Evolutionary conservation across 768 basidiomycete genomes (phyloP), one percentile per base, ranked within the genome.

Genomic region (Lentinula sp.): DNA sequence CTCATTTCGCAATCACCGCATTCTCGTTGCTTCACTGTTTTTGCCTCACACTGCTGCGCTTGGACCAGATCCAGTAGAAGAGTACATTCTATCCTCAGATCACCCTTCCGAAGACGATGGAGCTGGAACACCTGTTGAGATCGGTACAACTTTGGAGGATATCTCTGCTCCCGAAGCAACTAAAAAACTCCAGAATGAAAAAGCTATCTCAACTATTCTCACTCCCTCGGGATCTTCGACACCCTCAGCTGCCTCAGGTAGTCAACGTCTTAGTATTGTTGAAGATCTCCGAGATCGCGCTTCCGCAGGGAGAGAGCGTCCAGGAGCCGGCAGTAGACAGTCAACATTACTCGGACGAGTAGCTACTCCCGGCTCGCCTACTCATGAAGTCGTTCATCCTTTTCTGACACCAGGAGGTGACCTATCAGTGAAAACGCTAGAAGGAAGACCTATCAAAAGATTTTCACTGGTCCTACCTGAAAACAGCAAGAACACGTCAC

Each of bases 1-100:
- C 69, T 86, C 89, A 40, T 81, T 91, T 68, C 79, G 86, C 59
- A 84, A 84, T 72, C 87, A 89, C 71, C 78, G 91, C 35, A 80
- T 89, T 59, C 77, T 93, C 71, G 86, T 93, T 70, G 91, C 90
- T 15, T 87, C 88, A n/a, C 84, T 93, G 61, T 92, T 93, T 70
- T 84, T 93, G 39, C 91, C 91, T 40, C 83, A 82, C 62, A 89
- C 90, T 40, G 83, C 84, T 46, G 83, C 86, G 49, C 74, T 85
- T 45, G 84, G 82, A 69, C 23, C 62, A 37, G 81, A 86, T 28
- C 84, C 84, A 0, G 83, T 86, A 9, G 76, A 78, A 35, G 68
- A 65, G 31, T 66, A 62, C n/a, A 61, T 65, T 16, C 15, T 54
- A 18, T 54, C 53, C 5, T 9, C 23, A 10, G 53, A 21, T 18